phyloP scores from a whole-genome alignment of 2,329 filamentous ascomycete genomes.

The Xylaria sp. region DNA sequence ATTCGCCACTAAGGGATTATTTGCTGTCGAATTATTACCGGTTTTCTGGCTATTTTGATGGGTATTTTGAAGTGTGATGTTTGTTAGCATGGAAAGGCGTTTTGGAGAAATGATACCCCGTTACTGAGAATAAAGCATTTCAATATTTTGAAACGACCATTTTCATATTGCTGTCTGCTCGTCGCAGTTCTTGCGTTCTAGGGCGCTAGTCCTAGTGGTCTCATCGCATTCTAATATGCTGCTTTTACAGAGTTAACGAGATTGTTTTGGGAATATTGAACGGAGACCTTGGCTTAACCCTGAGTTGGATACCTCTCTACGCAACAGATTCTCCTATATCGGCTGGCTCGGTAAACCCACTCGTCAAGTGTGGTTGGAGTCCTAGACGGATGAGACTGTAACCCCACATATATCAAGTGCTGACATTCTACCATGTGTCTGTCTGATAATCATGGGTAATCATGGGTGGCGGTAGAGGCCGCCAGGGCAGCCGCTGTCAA shows the following conservation, averaged over 20 bases:
- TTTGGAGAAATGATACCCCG: constrained; percentile 45
- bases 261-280: neutral
- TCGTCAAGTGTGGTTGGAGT: constrained; percentile 3
- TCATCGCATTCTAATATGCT: constrained; percentile 3
- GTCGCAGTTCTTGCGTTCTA: constrained; percentile 6
- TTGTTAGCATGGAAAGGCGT: constrained; percentile 39
- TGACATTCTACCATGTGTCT: neutral
- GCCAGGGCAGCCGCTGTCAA: constrained; percentile 14
- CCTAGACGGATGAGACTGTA: constrained; percentile 5
- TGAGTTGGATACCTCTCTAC: neutral
- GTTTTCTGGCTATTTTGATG: neutral
- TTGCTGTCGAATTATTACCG: constrained; percentile 9
- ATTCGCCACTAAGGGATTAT: constrained; percentile 4
- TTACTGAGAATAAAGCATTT: constrained; percentile 24
- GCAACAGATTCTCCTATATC: constrained; percentile 1
- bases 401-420: constrained; percentile 16
- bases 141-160: constrained; percentile 16
- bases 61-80: constrained; percentile 17
- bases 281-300: neutral
- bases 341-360: constrained; percentile 14
- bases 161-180: constrained; percentile 1
- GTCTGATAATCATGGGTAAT: constrained; percentile 24
- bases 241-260: neutral
- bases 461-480: constrained; percentile 8
- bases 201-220: constrained; percentile 6